These are phyloP conservation scores for Aciculosporium take DNA, from an alignment of 2,329 filamentous ascomycete genomes.

Conservation along the genomic window DNA sequence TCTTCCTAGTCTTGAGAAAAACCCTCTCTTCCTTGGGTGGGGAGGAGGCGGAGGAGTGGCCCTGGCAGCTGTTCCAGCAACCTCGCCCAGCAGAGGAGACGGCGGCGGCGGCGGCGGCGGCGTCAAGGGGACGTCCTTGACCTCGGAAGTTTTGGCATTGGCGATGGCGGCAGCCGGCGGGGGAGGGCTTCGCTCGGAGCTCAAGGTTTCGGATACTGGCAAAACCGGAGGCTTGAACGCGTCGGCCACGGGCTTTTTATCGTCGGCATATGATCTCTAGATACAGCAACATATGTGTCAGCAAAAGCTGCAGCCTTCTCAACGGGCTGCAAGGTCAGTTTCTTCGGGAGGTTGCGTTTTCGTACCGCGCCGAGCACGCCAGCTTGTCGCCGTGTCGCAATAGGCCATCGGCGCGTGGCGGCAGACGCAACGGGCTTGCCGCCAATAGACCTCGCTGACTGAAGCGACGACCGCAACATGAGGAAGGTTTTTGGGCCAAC, in stretches of 20 bases:
- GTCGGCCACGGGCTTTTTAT: slow-evolving; percentile 35
- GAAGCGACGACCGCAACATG: slow-evolving; percentile 58
- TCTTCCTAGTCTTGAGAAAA: slow-evolving; percentile 59
- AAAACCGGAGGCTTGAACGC: slow-evolving; percentile 36
- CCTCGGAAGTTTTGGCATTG: slow-evolving; percentile 6
- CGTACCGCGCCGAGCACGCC: slow-evolving; percentile 18
- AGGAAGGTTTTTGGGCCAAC: slow-evolving; percentile 35
- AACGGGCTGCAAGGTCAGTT: too few relatives aligned
- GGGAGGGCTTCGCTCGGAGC: slow-evolving; percentile 29
- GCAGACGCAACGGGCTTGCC: slow-evolving; percentile 37
- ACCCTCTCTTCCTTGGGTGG: slow-evolving; percentile 43
- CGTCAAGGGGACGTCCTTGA: slow-evolving; percentile 19
- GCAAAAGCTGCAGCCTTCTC: background rate
- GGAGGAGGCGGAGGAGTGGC: slow-evolving; percentile 17
- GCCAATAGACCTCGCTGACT: slow-evolving; percentile 46
- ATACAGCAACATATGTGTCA: background rate
- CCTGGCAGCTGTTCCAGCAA: background rate
- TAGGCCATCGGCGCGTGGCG: slow-evolving; percentile 45
- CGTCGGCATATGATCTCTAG: slow-evolving; percentile 44
- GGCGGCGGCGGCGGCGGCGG: slow-evolving; percentile 14
- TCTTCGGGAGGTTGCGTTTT: slow-evolving; percentile 2
- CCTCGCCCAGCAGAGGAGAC: background rate
- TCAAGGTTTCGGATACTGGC: slow-evolving; percentile 38
- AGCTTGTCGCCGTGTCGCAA: slow-evolving; percentile 21
- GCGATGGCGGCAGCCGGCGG: slow-evolving; percentile 22